Conservation (phyloP, 345 rosid genomes). For the Tarenaya hassleriana region DNA sequence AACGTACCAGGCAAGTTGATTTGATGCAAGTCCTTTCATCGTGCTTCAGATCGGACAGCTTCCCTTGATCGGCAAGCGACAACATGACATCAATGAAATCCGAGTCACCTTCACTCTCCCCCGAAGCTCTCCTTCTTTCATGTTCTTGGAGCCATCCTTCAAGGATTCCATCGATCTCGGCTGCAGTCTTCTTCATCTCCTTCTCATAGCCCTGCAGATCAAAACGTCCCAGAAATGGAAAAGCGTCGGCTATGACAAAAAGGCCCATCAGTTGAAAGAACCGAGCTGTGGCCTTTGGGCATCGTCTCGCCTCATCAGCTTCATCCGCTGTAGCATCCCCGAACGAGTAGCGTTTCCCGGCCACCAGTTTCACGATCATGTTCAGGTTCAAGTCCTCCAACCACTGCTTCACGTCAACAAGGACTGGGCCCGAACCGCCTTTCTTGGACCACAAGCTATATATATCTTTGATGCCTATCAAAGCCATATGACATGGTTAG, state of each 20-base stretch:
- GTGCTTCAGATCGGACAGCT: constrained; percentile 33
- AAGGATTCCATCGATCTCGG: constrained; percentile 34
- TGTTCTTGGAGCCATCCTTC: constrained; percentile 39
- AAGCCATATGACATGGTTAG: constrained; percentile 16
- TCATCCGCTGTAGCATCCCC: constrained; percentile 15
- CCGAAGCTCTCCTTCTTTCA: constrained; percentile 20
- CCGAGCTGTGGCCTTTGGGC: constrained; percentile 31
- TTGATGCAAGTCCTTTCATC: constrained; percentile 40
- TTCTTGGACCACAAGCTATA: constrained; percentile 26
- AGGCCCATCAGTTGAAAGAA: constrained; percentile 43
- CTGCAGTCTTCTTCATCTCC: constrained; percentile 51
- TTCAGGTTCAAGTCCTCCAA: constrained; percentile 38
- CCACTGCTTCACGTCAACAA: constrained; percentile 41
- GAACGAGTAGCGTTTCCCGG: constrained; percentile 36
- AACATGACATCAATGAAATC: constrained; percentile 48
- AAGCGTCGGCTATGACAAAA: constrained; percentile 49
- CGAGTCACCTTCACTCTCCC: constrained; percentile 10
- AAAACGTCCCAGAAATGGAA: constrained; percentile 50
- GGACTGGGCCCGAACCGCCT: constrained; percentile 16
- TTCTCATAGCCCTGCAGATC: constrained; percentile 48
- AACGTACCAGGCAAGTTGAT: constrained; percentile 52
- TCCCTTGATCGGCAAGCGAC: constrained; percentile 36
- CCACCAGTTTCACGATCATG: constrained; percentile 39
- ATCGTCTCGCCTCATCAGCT: constrained; percentile 31
- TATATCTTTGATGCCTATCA: constrained; percentile 31